Conservation (phyloP, 768 basidiomycete genomes). For the Xanthoconium stramineum region DNA sequence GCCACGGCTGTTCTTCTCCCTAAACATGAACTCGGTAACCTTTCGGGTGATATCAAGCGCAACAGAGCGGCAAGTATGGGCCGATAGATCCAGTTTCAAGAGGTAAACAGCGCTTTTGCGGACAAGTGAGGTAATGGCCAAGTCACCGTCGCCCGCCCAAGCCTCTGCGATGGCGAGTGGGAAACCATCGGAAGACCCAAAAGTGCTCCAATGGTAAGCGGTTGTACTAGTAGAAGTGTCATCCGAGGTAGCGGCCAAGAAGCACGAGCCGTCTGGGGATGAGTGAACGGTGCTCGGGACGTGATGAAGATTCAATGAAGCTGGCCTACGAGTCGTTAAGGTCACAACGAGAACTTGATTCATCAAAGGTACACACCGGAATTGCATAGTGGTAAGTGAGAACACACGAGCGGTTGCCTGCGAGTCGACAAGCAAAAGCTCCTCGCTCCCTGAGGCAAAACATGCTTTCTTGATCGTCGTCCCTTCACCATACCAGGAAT, state of each 20-base stretch:
- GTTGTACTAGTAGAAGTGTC: slow-evolving; percentile 22
- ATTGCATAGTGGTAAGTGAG: slow-evolving; percentile 52
- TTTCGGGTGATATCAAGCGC: slow-evolving; percentile 54
- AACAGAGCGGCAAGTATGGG: slow-evolving; percentile 39
- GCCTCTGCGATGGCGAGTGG: slow-evolving; percentile 30
- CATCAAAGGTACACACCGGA: slow-evolving; percentile 37
- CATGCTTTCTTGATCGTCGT: slow-evolving; percentile 36
- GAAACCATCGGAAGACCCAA: slow-evolving; percentile 50
- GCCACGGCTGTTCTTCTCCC: slow-evolving; percentile 35
- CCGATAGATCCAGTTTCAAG: slow-evolving; percentile 36
- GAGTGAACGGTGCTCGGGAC: slow-evolving; percentile 37
- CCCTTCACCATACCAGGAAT: slow-evolving; percentile 43
- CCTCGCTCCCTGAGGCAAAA: slow-evolving; percentile 51
- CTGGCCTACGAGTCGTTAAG: slow-evolving; percentile 35
- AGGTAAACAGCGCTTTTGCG: slow-evolving; percentile 42
- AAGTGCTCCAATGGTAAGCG: slow-evolving; percentile 56
- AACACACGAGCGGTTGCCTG: slow-evolving; percentile 45
- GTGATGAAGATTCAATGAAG: slow-evolving; percentile 38
- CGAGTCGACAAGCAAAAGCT: slow-evolving; percentile 50
- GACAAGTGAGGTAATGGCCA: slow-evolving; percentile 45
- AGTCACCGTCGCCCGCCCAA: slow-evolving; percentile 19
- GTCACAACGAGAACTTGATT: not conserved
- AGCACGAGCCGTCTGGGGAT: slow-evolving; percentile 55
- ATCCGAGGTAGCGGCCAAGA: slow-evolving; percentile 34
- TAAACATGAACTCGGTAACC: slow-evolving; percentile 57